phyloP scores from a whole-genome alignment of 805 yeast genomes.

The Hanseniaspora lachancei region DNA sequence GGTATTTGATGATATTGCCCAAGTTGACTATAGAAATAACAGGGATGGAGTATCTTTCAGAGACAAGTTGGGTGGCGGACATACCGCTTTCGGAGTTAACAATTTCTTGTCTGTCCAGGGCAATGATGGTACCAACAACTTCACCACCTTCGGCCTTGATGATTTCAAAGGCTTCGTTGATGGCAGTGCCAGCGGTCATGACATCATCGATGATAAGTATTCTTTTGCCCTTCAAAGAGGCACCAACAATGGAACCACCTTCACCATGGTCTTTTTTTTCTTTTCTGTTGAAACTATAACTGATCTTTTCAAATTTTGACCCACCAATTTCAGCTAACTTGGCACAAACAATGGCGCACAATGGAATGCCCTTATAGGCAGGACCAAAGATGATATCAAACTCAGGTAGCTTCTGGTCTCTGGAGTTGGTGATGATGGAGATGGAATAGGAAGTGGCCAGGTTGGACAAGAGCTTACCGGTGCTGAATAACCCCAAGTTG shows the following conservation, averaged over 20 bases:
- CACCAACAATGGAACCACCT: slow-evolving; percentile 91
- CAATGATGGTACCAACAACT: slow-evolving; percentile 75
- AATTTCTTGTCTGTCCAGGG: slow-evolving; percentile 91
- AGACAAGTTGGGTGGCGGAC: slow-evolving; percentile 73
- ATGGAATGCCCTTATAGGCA: slow-evolving; percentile 93
- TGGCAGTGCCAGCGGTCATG: slow-evolving; percentile 97
- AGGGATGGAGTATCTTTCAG: slow-evolving; percentile 62
- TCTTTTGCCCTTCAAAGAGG: slow-evolving; percentile 52
- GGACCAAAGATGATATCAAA: slow-evolving; percentile 93
- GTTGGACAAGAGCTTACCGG: slow-evolving; percentile 64
- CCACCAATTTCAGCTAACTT: slow-evolving; percentile 85
- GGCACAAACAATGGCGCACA: slow-evolving; percentile 85
- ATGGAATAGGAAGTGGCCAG: slow-evolving; percentile 81
- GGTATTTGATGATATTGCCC: slow-evolving; percentile 55
- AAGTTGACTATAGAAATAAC: slow-evolving; percentile 70
- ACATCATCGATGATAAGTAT: slow-evolving; percentile 89
- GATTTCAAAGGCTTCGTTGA: slow-evolving; percentile 80
- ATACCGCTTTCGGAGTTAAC: slow-evolving; percentile 40
- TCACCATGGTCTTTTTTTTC: slow-evolving; percentile 97
- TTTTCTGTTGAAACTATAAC: slow-evolving; percentile 91
- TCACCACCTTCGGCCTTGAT: slow-evolving; percentile 56
- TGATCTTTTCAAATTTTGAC: slow-evolving; percentile 55
- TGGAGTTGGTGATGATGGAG: slow-evolving; percentile 45
- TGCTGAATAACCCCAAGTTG: slow-evolving; percentile 79
- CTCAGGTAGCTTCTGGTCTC: slow-evolving; percentile 50